A percentile compares a stretch with the other conserved stretches of the same genome.
phyloP scores from a whole-genome alignment of 495 filamentous ascomycete species.

The Hypoxylon cercidicola region DNA sequence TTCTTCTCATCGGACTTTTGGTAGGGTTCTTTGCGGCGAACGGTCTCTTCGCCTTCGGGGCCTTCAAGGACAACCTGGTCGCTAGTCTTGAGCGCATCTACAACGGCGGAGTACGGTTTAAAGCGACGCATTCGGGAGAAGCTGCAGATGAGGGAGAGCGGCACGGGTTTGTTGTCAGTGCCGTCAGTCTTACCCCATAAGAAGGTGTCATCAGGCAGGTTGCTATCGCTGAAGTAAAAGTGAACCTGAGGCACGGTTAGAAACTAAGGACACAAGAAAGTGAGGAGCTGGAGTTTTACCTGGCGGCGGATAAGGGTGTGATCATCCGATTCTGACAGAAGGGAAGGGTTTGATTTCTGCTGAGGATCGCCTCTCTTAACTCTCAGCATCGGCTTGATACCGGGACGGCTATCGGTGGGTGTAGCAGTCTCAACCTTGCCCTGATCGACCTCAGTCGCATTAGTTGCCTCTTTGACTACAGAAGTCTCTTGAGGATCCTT shows the following conservation, averaged over 20 bases:
- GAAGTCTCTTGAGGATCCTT: constrained; percentile 32
- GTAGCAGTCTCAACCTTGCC: constrained; percentile 16
- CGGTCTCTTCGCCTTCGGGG: constrained; percentile 65
- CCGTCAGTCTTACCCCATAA: constrained; percentile 81
- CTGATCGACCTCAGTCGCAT: constrained; percentile 1
- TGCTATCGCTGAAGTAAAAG: constrained; percentile 96
- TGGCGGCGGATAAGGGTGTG: constrained; percentile 81
- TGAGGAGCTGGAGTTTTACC: constrained; percentile 53
- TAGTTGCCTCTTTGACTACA: constrained; percentile 27
- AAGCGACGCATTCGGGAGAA: constrained; percentile 97
- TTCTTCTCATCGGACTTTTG: constrained; percentile 46
- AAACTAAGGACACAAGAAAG: constrained; percentile 15
- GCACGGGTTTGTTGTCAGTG: constrained; percentile 78
- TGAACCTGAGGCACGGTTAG: constrained; percentile 72
- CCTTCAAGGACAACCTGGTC: constrained; percentile 72
- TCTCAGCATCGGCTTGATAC: constrained; percentile 39
- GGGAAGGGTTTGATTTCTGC: constrained; percentile 70
- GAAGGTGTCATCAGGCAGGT: constrained; percentile 88
- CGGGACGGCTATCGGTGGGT: constrained; percentile 20
- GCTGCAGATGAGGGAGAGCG: constrained; percentile 75
- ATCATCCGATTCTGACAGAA: constrained; percentile 72
- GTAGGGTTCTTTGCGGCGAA: constrained; percentile 74
- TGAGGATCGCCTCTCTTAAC: constrained; percentile 43
- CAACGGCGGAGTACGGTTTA: constrained; percentile 81
- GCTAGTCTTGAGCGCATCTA: constrained; percentile 82